Evolutionary conservation across 768 basidiomycete species (phyloP).

Genomic region (Phanerochaete sordida): DNA sequence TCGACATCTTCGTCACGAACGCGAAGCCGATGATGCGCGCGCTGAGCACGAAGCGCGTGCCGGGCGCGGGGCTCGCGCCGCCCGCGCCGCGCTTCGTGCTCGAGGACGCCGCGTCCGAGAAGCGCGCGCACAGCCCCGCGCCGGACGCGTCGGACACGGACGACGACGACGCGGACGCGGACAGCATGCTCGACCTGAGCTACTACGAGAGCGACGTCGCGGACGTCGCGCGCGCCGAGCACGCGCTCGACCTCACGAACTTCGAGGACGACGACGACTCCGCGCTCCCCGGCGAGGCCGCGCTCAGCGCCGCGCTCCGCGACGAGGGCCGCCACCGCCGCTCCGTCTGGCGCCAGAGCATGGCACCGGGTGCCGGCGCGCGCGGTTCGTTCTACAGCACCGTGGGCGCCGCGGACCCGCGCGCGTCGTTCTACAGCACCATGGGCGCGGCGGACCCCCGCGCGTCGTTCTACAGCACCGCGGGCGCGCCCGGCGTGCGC

Average conservation of each 20-base stretch:
- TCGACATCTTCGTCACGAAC: slow-evolving; percentile 76
- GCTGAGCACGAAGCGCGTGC: neutral
- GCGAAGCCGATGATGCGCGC: slow-evolving; percentile 27
- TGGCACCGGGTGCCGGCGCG: neutral
- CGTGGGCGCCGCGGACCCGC: neutral
- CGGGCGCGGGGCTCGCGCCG: slow-evolving; percentile 28
- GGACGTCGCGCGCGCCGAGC: slow-evolving; percentile 40
- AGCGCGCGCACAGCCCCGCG: slow-evolving; percentile 10
- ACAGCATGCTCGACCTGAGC: slow-evolving; percentile 38
- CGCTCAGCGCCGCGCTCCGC: slow-evolving; percentile 48
- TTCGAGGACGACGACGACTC: slow-evolving; percentile 75
- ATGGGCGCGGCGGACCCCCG: neutral
- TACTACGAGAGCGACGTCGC: slow-evolving; percentile 37
- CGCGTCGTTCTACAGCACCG: neutral
- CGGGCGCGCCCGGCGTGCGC: neutral
- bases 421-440: neutral
- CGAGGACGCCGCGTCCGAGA: slow-evolving; percentile 1
- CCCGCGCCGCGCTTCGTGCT: slow-evolving; percentile 27
- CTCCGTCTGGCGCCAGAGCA: slow-evolving; percentile 15
- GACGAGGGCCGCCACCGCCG: slow-evolving; percentile 48
- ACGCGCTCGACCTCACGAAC: slow-evolving; percentile 65
- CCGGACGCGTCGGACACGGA: slow-evolving; percentile 27
- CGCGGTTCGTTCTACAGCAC: neutral
- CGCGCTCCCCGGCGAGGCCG: slow-evolving; percentile 50
- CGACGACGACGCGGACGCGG: slow-evolving; percentile 11